Base-by-base conservation (phyloP, 1,139 yeast genomes). In the Candida sojae region DNA sequence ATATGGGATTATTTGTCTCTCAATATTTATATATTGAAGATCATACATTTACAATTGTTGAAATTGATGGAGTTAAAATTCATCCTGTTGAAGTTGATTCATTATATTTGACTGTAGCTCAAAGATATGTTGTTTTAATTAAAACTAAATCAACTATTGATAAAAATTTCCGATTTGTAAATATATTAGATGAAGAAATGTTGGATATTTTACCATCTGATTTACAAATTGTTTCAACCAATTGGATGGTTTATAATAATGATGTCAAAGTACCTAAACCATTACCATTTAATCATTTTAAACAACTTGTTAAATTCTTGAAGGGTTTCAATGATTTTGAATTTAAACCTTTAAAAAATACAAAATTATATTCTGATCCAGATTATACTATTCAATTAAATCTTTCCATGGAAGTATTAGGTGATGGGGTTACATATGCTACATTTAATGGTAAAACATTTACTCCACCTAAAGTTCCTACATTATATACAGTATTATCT, bases 11-110 rank as follows among this genome's bases (percentile, higher is more conserved):
- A 44, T 90, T 92, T 62, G 86, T 87, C 5, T 87, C 96, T 13
- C 96, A 90, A 67, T 88, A 84, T 68, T 70, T 92, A 63, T 86
- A 83, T 72, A 79, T 92, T 63, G 96, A 92, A 68, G 96, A 83
- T 65, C 97, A 92, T 67, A 81, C 79, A 32, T 76, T 92, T 66
- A 81, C 86, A 5, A 84, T 92, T 46, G 88, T 92, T 48, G 98
- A 91, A 61, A 82, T 86, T 41, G 96, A 88, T 63, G 96, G 96
- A 56, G 76, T 87, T 43, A 78, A 81, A 54, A 86, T 85, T n/a
- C 86, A 87, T 61, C 84, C 83, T 38, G 73, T 77, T 54, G 77
- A 75, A 46, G 82, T 90, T 5, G 73, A 75, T 31, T 72, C 80
- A 66, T 58, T 88, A 41, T 86, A 85, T 67, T 70, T 89, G 53